Evolutionary conservation across 2,329 filamentous ascomycete species (phyloP).

Genomic region (Chaetothyriales sp.): DNA sequence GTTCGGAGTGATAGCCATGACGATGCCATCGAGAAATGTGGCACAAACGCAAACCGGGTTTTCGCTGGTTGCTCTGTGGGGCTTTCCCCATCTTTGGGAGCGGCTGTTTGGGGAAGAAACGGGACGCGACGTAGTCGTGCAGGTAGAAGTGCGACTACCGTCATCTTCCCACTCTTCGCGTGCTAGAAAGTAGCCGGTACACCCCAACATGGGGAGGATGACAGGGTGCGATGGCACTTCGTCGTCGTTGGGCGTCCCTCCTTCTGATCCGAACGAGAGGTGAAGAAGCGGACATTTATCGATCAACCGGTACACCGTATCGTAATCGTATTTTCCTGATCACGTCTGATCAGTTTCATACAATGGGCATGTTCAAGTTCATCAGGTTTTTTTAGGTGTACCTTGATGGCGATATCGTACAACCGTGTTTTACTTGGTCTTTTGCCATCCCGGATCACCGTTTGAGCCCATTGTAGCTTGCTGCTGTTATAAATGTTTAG

Average conservation of each 20-base stretch:
- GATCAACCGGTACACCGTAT: not conserved
- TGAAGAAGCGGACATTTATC: not conserved
- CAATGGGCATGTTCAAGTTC: not conserved
- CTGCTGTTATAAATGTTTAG: no score
- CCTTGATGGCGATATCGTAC: not conserved
- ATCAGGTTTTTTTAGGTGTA: not conserved
- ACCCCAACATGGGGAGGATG: conserved; percentile 72
- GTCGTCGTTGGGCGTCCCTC: not conserved
- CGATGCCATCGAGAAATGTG: conserved; percentile 62
- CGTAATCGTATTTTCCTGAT: not conserved
- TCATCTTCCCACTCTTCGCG: conserved; percentile 40
- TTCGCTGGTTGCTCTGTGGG: conserved; percentile 28
- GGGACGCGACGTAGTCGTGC: conserved; percentile 68
- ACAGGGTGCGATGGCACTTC: conserved; percentile 34
- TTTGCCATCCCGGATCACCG: not conserved
- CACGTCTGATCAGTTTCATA: not conserved
- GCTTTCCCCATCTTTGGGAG: conserved; percentile 7
- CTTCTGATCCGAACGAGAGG: not conserved
- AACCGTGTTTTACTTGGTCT: not conserved
- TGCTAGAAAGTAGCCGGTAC: conserved; percentile 56
- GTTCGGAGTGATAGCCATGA: conserved; percentile 65
- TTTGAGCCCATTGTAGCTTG: not conserved
- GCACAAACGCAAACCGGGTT: conserved; percentile 60
- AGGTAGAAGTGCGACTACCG: conserved; percentile 44
- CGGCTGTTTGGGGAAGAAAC: conserved; percentile 53